Percentiles rank a stretch among this genome's conserved stretches.
Evolutionary conservation across 768 basidiomycete genomes (phyloP).

Genomic region (Coprinopsis sp.): DNA sequence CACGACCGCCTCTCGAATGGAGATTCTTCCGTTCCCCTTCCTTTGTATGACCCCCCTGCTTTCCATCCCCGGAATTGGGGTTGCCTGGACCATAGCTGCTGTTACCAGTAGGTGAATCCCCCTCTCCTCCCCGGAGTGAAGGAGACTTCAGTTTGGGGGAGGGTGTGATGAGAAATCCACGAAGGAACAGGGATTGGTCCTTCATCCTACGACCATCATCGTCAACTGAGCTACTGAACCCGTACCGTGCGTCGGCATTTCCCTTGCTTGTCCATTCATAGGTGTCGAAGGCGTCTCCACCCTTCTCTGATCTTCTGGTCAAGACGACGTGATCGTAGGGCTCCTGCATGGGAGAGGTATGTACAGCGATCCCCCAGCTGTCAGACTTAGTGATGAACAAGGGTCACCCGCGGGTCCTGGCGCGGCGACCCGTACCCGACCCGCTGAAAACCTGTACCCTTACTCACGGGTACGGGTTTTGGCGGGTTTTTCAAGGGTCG

Average conservation of each 20-base stretch:
- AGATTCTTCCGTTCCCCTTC: no score
- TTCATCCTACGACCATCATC: background rate
- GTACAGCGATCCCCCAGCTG: background rate
- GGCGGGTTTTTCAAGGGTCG: no score
- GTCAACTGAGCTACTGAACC: background rate
- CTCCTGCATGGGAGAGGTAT: background rate
- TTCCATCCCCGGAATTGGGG: no score
- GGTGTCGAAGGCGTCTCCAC: background rate
- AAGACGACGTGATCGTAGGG: background rate
- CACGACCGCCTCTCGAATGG: no score
- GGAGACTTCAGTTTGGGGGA: background rate
- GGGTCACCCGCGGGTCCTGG: no score
- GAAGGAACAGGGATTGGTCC: background rate
- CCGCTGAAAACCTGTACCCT: no score
- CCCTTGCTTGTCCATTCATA: background rate
- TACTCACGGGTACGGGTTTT: no score
- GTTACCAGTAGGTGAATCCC: no score
- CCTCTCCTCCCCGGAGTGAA: background rate
- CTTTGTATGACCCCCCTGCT: no score
- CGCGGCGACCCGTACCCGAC: no score
- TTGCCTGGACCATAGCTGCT: no score
- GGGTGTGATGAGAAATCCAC: background rate
- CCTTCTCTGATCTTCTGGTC: background rate
- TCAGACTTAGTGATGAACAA: no score
- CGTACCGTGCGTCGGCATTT: background rate